Conservation (phyloP, 495 filamentous ascomycete species). For the Penicillium canariense region DNA sequence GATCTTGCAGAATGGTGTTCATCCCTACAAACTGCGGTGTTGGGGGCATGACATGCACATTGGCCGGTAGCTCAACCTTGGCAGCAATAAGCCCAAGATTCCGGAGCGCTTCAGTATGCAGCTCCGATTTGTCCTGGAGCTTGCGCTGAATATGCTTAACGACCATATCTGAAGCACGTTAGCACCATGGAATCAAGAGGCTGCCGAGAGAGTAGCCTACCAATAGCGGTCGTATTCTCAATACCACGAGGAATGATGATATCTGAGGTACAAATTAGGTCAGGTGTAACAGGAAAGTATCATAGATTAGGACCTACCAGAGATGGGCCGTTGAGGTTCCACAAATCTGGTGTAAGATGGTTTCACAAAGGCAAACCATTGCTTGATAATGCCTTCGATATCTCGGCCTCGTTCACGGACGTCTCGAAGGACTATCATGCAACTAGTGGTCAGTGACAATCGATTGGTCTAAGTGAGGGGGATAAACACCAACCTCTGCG, state of each 20-base stretch:
- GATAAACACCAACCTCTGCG: conserved; percentile 67
- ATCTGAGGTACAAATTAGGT: conserved; percentile 50
- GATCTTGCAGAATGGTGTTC: conserved; percentile 85
- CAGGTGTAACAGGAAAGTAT: background rate
- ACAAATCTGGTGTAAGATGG: conserved; percentile 91
- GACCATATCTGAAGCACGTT: conserved; percentile 67
- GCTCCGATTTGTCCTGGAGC: conserved; percentile 77
- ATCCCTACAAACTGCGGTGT: conserved; percentile 80
- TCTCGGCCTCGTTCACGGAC: conserved; percentile 80
- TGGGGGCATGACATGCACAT: conserved; percentile 67
- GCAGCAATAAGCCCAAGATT: conserved; percentile 66
- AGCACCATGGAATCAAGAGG: background rate
- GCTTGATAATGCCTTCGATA: conserved; percentile 93
- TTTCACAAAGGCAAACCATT: conserved; percentile 96
- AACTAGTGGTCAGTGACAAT: background rate
- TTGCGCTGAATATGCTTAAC: conserved; percentile 83
- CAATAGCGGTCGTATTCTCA: conserved; percentile 88
- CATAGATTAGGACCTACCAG: conserved; percentile 49
- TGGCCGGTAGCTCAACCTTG: conserved; percentile 67
- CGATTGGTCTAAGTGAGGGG: background rate
- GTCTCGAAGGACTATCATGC: conserved; percentile 71
- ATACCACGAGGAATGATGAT: conserved; percentile 94
- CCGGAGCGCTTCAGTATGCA: conserved; percentile 73
- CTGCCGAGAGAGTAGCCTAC: conserved; percentile 41
- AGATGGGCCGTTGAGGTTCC: conserved; percentile 81